Percentiles rank a stretch among this genome's conserved stretches.
These are phyloP conservation scores for Ceriops tagal DNA, from an alignment of 345 rosid species.

Conservation along the genomic window DNA sequence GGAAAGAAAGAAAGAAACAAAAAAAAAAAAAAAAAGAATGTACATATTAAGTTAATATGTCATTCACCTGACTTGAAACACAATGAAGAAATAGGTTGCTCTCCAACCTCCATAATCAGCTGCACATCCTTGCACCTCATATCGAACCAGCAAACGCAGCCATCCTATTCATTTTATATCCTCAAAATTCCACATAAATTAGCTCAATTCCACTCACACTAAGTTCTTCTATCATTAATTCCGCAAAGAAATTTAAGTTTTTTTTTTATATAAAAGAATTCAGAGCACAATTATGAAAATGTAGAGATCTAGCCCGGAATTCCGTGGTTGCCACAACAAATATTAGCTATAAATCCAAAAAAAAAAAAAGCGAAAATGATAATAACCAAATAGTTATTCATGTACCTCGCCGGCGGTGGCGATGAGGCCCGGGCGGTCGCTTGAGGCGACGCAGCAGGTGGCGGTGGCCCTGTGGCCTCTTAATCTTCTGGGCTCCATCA, in stretches of 20 bases:
- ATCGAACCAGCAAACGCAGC: conserved; percentile 88
- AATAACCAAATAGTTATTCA: neutral
- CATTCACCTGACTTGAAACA: conserved; percentile 71
- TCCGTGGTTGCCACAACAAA: neutral
- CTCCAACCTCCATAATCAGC: conserved; percentile 50
- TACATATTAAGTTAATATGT: neutral
- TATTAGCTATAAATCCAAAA: neutral
- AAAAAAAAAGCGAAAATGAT: conserved; percentile 1
- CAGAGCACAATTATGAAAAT: no score
- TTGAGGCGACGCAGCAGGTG: conserved; percentile 78
- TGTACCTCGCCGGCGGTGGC: conserved; percentile 76
- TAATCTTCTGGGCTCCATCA: conserved; percentile 65
- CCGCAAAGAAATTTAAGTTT: no score
- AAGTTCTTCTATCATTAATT: no score
- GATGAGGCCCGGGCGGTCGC: conserved; percentile 59
- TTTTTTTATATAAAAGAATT: no score
- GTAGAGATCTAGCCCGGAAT: no score
- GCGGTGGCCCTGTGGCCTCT: conserved; percentile 71
- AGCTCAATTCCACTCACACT: neutral
- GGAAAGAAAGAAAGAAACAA: neutral
- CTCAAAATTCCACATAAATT: neutral
- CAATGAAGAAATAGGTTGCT: conserved; percentile 64
- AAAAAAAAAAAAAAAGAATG: neutral
- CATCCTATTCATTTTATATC: conserved; percentile 47
- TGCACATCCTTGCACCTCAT: conserved; percentile 88